These are phyloP conservation scores for Martensiomyces pterosporus DNA, from an alignment of 192 early-diverging fungal species.

Conservation along the genomic window DNA sequence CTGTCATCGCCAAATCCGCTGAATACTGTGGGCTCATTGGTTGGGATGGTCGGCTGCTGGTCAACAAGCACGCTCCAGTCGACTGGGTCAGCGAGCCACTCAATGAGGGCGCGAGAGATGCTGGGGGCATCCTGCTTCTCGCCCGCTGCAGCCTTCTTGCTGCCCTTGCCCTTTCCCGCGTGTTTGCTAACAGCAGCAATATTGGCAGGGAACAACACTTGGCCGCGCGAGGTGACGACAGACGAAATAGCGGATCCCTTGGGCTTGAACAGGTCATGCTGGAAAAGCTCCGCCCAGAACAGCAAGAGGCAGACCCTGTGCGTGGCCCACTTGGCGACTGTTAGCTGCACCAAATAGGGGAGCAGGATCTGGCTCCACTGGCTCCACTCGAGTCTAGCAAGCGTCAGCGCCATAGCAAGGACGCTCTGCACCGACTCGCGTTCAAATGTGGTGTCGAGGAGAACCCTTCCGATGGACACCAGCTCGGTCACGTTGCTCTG, in stretches of 20 bases:
- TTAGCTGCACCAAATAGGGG: constrained; percentile 57
- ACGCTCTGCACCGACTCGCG: constrained; percentile 35
- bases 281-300: constrained; percentile 36
- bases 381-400: constrained; percentile 67
- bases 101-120: constrained; percentile 19
- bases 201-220: constrained; percentile 23
- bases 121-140: background rate
- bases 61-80: constrained; percentile 15
- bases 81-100: constrained; percentile 28
- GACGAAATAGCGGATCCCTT: constrained; percentile 12
- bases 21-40: constrained; percentile 10
- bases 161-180: background rate
- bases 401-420: constrained; percentile 63
- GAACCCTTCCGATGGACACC: constrained; percentile 24
- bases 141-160: background rate
- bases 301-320: constrained; percentile 14
- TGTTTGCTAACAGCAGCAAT: background rate
- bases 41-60: constrained; percentile 20
- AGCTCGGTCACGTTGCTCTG: constrained; percentile 28
- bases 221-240: constrained; percentile 31
- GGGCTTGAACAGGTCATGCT: constrained; percentile 11
- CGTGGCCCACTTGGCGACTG: constrained; percentile 17
- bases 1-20: constrained; percentile 10
- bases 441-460: constrained; percentile 29
- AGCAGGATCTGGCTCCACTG: constrained; percentile 73